These are phyloP conservation scores for Corrigiola litoralis DNA, from an alignment of 179 eudicot genomes.

Conservation along the genomic window DNA sequence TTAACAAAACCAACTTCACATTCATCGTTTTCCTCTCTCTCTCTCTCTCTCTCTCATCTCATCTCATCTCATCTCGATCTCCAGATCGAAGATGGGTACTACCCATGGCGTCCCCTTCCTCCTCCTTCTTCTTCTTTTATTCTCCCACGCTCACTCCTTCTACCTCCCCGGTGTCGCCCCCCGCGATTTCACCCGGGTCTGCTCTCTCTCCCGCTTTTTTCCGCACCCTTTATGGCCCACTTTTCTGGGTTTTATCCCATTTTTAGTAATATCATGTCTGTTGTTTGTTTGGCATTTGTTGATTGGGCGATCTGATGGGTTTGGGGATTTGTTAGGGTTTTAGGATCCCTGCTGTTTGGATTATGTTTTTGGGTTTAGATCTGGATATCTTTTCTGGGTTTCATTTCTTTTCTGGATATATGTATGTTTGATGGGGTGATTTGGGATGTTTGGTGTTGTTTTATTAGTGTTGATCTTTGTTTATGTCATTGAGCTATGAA, in stretches of 20 bases:
- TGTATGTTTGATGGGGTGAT: too few relatives aligned
- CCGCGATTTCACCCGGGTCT: conserved; percentile 39
- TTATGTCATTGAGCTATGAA: too few relatives aligned
- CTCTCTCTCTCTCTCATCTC: conserved; percentile 8
- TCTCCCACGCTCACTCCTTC: conserved; percentile 26
- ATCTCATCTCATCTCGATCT: conserved; percentile 8
- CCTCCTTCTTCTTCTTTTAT: conserved; percentile 13
- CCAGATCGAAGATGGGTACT: conserved; percentile 39
- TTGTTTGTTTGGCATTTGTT: background rate
- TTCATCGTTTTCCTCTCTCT: background rate
- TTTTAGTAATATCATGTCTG: background rate
- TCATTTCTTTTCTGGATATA: too few relatives aligned
- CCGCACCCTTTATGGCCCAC: too few relatives aligned
- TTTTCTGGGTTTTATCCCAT: too few relatives aligned
- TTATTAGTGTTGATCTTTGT: too few relatives aligned
- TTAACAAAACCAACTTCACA: background rate
- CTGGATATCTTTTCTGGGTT: too few relatives aligned
- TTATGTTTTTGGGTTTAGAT: too few relatives aligned
- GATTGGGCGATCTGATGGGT: too few relatives aligned
- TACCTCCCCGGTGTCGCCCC: conserved; percentile 57
- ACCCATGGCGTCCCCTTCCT: conserved; percentile 25
- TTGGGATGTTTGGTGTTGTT: too few relatives aligned
- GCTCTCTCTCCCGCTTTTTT: background rate
- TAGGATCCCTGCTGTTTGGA: too few relatives aligned
- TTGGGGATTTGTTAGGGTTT: too few relatives aligned